Percentiles rank a stretch among this genome's conserved stretches.
These are phyloP conservation scores for Gossypium gossypioides DNA, from an alignment of 441 rosid genomes.

Conservation along the genomic window DNA sequence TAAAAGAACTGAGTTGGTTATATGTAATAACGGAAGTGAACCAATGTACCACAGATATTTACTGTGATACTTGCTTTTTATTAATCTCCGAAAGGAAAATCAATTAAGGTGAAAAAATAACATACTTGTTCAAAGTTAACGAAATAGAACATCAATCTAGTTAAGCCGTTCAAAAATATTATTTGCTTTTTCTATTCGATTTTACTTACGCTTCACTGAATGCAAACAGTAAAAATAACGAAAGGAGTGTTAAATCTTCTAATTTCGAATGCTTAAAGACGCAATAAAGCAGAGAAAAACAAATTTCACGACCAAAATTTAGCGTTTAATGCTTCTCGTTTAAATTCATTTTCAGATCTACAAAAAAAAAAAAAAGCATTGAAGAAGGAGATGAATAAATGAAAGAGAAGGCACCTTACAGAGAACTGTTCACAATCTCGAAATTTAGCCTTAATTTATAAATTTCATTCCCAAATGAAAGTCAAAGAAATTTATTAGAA, in stretches of 20 bases:
- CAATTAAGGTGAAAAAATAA: background rate
- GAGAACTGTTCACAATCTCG: background rate
- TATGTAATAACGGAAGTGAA: background rate
- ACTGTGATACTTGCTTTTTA: too few species aligned
- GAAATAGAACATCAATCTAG: background rate
- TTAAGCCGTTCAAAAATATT: background rate
- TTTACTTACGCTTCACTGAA: background rate
- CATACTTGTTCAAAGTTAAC: background rate
- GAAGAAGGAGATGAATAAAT: background rate
- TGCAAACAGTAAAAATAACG: background rate
- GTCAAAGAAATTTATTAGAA: background rate
- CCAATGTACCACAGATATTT: background rate
- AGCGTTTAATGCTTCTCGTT: background rate
- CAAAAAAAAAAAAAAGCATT: background rate
- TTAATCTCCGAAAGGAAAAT: background rate
- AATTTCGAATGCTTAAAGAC: background rate
- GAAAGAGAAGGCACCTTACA: constrained; percentile 25
- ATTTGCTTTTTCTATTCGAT: background rate
- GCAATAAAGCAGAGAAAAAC: background rate
- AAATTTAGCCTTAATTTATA: background rate
- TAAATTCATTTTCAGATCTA: background rate
- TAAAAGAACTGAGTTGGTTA: background rate
- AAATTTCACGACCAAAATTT: background rate
- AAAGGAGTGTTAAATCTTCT: background rate
- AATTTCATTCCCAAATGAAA: background rate